phyloP scores from a whole-genome alignment of 495 filamentous ascomycete genomes.

The Aspergillus mulundensis region DNA sequence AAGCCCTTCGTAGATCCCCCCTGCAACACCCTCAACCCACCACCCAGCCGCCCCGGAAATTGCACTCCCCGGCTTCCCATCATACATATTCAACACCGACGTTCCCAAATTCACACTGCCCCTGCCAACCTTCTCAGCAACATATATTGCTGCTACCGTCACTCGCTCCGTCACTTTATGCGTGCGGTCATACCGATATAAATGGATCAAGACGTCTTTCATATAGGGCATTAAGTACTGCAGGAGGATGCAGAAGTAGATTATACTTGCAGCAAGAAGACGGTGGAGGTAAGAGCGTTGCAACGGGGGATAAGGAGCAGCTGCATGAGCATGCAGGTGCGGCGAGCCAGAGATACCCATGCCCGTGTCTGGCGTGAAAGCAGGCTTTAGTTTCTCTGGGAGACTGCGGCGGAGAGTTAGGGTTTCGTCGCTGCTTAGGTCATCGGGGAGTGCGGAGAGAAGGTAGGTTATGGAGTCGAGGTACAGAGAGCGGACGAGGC shows the following conservation, averaged over 20 bases:
- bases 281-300: conserved; percentile 53
- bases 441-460: conserved; percentile 57
- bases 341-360: not conserved
- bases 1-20: conserved; percentile 62
- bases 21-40: conserved; percentile 56
- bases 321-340: not conserved
- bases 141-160: conserved; percentile 43
- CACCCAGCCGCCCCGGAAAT: conserved; percentile 48
- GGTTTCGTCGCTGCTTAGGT: conserved; percentile 46
- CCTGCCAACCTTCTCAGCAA: conserved; percentile 51
- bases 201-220: conserved; percentile 44
- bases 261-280: conserved; percentile 49
- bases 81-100: conserved; percentile 48
- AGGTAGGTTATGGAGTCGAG: conserved; percentile 63
- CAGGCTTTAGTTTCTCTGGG: conserved; percentile 24
- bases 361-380: not conserved
- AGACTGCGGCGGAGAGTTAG: conserved; percentile 26
- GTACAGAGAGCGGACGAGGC: conserved; percentile 62
- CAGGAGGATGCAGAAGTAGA: conserved; percentile 53
- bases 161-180: conserved; percentile 56
- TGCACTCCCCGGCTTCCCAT: conserved; percentile 52
- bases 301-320: not conserved
- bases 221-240: conserved; percentile 57
- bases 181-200: conserved; percentile 61
- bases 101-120: conserved; percentile 45